Evolutionary conservation across 106 monocot species (phyloP).

Genomic region (Gastrodia elata): DNA sequence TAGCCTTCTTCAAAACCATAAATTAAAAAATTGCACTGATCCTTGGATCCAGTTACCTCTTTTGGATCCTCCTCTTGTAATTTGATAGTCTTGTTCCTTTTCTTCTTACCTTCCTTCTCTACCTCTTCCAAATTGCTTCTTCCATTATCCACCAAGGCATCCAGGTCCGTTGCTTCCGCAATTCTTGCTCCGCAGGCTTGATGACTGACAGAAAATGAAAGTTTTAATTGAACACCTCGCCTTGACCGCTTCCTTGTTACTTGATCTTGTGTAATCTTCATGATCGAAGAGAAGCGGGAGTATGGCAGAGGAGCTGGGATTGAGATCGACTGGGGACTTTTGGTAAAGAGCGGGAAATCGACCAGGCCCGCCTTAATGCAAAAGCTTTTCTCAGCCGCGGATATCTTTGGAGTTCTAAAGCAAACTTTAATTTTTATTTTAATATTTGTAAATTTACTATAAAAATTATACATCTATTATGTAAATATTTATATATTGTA

Average conservation of each 20-base stretch:
- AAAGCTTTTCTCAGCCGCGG: too few relatives aligned
- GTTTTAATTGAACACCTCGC: constrained; percentile 10
- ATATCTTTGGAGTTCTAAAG: too few relatives aligned
- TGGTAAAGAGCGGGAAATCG: not conserved
- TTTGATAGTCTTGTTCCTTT: not conserved
- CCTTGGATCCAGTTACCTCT: not conserved
- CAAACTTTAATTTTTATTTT: too few relatives aligned
- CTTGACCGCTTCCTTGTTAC: not conserved
- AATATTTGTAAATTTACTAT: too few relatives aligned
- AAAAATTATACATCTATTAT: too few relatives aligned
- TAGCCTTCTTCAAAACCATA: not conserved
- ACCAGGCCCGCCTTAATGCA: too few relatives aligned
- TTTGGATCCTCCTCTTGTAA: not conserved
- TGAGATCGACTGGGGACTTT: constrained; percentile 3
- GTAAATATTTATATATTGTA: too few relatives aligned
- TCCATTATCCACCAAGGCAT: not conserved
- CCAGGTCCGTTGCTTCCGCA: not conserved
- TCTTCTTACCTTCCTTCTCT: not conserved
- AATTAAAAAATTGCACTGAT: not conserved
- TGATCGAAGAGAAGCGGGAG: not conserved
- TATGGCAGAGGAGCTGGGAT: not conserved
- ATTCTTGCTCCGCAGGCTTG: not conserved
- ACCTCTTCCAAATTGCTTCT: not conserved
- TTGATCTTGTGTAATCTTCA: not conserved
- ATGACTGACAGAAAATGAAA: constrained; percentile 1